Percentiles rank a stretch among this genome's conserved stretches.
Conservation (phyloP, 148 eudicot genomes). For the Rhododendron henanense region DNA sequence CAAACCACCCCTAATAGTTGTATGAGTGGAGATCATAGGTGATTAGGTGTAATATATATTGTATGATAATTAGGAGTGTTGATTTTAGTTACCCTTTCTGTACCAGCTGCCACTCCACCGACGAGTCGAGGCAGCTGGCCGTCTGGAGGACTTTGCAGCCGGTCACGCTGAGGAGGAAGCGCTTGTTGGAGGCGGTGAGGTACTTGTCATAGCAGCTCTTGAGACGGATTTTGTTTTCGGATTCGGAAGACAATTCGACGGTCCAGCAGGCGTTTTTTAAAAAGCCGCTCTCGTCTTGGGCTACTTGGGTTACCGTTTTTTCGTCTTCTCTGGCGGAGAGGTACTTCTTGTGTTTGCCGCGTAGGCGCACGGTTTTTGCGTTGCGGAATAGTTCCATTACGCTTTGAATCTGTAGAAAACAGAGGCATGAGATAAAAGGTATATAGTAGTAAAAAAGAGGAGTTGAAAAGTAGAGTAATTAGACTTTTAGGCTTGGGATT, state of each 20-base stretch:
- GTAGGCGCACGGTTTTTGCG: conserved; percentile 66
- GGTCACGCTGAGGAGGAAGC: conserved; percentile 43
- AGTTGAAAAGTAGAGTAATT: background rate
- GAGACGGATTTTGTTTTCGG: conserved; percentile 30
- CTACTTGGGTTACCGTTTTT: conserved; percentile 36
- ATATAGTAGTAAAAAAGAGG: background rate
- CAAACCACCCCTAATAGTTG: too few relatives aligned
- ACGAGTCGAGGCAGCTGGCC: conserved; percentile 3
- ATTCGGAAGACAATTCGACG: conserved; percentile 24
- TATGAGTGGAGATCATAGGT: too few relatives aligned
- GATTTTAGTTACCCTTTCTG: conserved; percentile 16
- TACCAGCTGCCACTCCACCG: conserved; percentile 51
- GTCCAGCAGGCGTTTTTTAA: conserved; percentile 30
- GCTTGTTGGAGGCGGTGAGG: conserved; percentile 44
- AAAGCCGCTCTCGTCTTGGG: conserved; percentile 27
- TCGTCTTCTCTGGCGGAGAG: conserved; percentile 43
- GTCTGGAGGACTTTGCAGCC: conserved; percentile 47
- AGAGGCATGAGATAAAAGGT: background rate
- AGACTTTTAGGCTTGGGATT: background rate
- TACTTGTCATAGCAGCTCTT: conserved; percentile 47
- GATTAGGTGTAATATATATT: too few relatives aligned
- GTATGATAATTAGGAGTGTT: background rate
- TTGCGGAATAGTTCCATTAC: conserved; percentile 66
- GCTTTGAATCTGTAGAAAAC: conserved; percentile 9
- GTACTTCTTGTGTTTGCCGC: conserved; percentile 55